Evolutionary conservation across 441 rosid species (phyloP), one percentile per base, ranked within the genome.

Genomic region (Adansonia grandidieri): DNA sequence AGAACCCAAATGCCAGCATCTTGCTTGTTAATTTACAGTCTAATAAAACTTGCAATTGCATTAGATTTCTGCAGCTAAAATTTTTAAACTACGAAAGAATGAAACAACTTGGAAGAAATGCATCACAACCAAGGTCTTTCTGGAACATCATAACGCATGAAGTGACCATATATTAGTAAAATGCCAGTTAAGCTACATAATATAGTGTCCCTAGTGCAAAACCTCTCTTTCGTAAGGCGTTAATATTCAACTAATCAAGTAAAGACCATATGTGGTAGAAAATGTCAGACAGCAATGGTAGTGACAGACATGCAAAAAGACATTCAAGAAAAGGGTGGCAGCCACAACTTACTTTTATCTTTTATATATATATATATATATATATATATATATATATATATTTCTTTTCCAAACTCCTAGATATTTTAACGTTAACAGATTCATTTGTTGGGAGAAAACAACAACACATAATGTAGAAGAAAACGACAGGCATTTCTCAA

Each of bases 1-100:
- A 5, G 14, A 69, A 67, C 62, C 72, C 72, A 61, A 62, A 62
- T 47, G 17, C 13, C 45, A 47, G 40, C 56, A 45, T 47, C 24
- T 47, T 47, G 47, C 75, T 14, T 71, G 22, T 32, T 53, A 53
- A 53, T 9, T 28, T 53, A 71, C 53, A 7, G 5, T 37, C 28
- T 24, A 24, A 24, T 24, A 1, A 24, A 24, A 24, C 28, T 24
- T 24, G 28, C 28, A 24, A 24, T 24, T 24, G 28, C 28, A 24
- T 24, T 24, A 24, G 28, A 24, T 24, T 24, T 24, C 28, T 24
- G 28, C 28, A 24, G 28, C 28, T 24, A 24, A 24, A 24, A 24
- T 24, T 24, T 24, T 24, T 24, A 24, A 24, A 24, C 28, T 24
- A 24, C 28, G 28, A 24, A 24, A 24, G 28, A 24, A 24, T 24